These are phyloP conservation scores for Pleurozium schreberi DNA, from an alignment of 225 moss, liverwort and hornwort genomes.

Conservation along the genomic window DNA sequence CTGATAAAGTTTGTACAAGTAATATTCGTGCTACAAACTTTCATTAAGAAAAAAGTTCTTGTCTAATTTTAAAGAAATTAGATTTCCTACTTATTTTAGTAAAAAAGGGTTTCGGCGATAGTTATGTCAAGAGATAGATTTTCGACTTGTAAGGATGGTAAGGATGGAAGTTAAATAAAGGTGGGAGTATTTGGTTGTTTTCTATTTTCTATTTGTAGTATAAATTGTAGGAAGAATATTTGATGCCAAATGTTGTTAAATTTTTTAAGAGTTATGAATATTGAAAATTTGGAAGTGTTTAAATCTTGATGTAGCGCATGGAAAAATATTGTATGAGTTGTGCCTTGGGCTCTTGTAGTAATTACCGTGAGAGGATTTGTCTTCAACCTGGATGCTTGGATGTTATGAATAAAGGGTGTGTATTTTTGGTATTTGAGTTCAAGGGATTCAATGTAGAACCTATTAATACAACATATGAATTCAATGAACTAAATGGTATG, in stretches of 20 bases:
- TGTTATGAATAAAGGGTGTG: neutral
- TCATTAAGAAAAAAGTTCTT: fast-evolving
- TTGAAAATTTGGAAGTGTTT: neutral
- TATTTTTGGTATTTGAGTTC: neutral
- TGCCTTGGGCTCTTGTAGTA: neutral
- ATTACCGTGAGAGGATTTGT: fast-evolving
- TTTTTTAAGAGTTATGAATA: neutral
- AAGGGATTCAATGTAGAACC: neutral
- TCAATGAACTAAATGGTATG: neutral
- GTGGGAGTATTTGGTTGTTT: neutral
- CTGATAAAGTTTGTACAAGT: neutral
- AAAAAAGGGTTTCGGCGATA: fast-evolving
- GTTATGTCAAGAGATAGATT: fast-evolving
- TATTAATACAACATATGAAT: fast-evolving
- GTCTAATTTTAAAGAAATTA: neutral
- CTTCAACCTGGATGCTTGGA: fast-evolving
- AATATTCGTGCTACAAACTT: neutral
- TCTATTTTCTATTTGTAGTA: neutral
- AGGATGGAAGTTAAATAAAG: fast-evolving
- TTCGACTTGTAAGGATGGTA: fast-evolving
- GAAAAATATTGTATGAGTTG: fast-evolving
- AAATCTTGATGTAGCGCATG: neutral
- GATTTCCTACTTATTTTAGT: fast-evolving
- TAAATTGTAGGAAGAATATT: neutral
- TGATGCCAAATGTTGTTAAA: neutral